These are phyloP conservation scores for Pascua guehoae DNA, from an alignment of 1,284 basidiomycete genomes.

Conservation along the genomic window DNA sequence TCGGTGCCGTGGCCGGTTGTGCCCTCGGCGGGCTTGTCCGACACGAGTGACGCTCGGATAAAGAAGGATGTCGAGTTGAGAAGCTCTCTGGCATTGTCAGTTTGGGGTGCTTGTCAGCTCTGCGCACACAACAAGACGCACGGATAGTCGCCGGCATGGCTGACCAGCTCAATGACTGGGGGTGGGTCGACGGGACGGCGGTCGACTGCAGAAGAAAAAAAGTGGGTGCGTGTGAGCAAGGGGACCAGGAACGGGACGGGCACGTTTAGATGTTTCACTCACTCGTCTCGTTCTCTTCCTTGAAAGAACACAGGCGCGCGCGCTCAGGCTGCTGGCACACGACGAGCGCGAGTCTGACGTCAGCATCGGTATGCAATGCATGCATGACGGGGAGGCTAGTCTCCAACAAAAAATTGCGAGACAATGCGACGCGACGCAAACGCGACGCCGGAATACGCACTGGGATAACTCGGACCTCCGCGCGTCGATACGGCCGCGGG, in stretches of 20 bases:
- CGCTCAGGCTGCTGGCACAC: constrained; percentile 48
- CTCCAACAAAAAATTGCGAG: no score
- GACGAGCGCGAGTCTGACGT: constrained; percentile 15
- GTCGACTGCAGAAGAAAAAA: constrained; percentile 32
- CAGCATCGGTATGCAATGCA: background rate
- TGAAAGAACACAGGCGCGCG: constrained; percentile 49
- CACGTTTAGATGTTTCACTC: constrained; percentile 13
- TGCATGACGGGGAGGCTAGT: no score
- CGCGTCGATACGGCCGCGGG: no score
- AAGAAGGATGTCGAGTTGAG: constrained; percentile 40
- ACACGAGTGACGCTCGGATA: constrained; percentile 41
- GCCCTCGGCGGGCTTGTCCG: constrained; percentile 13
- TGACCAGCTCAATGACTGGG: constrained; percentile 42
- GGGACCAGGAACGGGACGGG: no score
- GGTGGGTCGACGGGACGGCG: constrained; percentile 50
- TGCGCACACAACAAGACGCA: background rate
- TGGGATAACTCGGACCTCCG: no score
- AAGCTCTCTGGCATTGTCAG: constrained; percentile 19
- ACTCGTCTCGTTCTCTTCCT: constrained; percentile 52
- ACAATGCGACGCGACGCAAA: no score
- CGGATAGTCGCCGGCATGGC: constrained; percentile 17
- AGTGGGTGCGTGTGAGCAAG: background rate
- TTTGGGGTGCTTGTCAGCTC: no score
- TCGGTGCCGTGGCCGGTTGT: constrained; percentile 1
- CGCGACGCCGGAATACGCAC: no score